phyloP scores from a whole-genome alignment of 2,329 filamentous ascomycete species.

The Ophiostoma pallidulum region DNA sequence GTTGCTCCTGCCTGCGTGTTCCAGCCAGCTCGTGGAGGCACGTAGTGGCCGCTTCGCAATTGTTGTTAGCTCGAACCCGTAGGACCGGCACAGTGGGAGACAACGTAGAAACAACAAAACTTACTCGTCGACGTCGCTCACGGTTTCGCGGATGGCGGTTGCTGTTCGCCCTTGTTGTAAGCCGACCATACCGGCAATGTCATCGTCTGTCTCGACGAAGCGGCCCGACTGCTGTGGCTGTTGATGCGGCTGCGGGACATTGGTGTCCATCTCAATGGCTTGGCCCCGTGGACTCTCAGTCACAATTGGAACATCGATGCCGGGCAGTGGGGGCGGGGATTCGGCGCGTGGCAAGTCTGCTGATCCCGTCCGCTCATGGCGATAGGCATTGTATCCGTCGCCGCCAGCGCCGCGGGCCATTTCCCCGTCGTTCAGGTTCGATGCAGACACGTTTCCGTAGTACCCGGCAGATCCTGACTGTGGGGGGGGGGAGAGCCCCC shows the following conservation, averaged over 20 bases:
- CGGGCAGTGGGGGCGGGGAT: conserved; percentile 53
- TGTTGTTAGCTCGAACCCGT: too few species aligned
- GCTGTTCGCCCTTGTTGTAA: conserved; percentile 46
- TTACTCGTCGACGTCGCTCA: conserved; percentile 49
- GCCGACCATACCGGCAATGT: conserved; percentile 65
- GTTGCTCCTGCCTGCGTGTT: conserved; percentile 26
- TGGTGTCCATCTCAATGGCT: conserved; percentile 72
- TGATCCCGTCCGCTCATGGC: conserved; percentile 26
- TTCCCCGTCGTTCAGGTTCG: conserved; percentile 27
- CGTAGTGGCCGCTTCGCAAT: conserved; percentile 34
- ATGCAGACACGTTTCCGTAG: conserved; percentile 28
- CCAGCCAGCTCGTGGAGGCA: conserved; percentile 49
- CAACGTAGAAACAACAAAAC: conserved; percentile 26
- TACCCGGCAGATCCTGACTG: conserved; percentile 29
- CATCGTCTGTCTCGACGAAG: conserved; percentile 55
- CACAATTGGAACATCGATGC: conserved; percentile 24
- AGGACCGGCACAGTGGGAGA: too few species aligned
- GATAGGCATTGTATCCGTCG: conserved; percentile 33
- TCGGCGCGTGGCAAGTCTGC: conserved; percentile 49
- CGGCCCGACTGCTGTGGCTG: conserved; percentile 34
- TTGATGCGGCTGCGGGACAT: conserved; percentile 44
- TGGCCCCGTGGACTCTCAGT: conserved; percentile 40
- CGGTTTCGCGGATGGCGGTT: conserved; percentile 24
- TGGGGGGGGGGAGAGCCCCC: conserved; percentile 29
- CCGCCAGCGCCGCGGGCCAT: neutral